A percentile compares a stretch with the other conserved stretches of the same genome.
phyloP scores from a whole-genome alignment of 768 basidiomycete species.

The Saitozyma podzolica region DNA sequence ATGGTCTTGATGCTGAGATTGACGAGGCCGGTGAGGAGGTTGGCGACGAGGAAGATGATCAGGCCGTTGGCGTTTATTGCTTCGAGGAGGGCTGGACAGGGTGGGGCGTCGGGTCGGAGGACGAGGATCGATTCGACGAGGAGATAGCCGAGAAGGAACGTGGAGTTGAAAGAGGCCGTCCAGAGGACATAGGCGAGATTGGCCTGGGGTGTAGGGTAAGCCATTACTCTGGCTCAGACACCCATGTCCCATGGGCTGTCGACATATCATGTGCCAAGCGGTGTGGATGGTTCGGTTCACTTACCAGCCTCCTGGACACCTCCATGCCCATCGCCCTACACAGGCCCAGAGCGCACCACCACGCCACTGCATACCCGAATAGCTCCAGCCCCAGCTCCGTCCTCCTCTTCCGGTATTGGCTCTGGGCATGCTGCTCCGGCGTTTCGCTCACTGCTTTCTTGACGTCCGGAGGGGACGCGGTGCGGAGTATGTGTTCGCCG shows the following conservation, averaged over 20 bases:
- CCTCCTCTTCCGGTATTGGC: constrained; percentile 45
- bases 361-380: constrained; percentile 71
- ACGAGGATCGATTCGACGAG: constrained; percentile 59
- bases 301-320: constrained; percentile 66
- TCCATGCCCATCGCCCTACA: constrained; percentile 45
- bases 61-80: constrained; percentile 82
- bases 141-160: constrained; percentile 79
- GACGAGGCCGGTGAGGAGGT: constrained; percentile 78
- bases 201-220: constrained; percentile 58
- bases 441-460: constrained; percentile 1
- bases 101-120: constrained; percentile 44
- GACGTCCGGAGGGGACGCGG: not conserved
- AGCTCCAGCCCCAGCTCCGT: constrained; percentile 74
- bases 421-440: constrained; percentile 16
- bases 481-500: constrained; percentile 74
- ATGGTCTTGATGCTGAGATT: constrained; percentile 81
- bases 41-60: constrained; percentile 78
- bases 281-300: constrained; percentile 33
- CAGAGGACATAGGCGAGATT: constrained; percentile 87
- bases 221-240: too few species aligned
- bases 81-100: constrained; percentile 61
- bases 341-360: constrained; percentile 67
- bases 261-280: not conserved
- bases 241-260: not conserved
- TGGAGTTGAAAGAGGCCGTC: constrained; percentile 83